phyloP scores from a whole-genome alignment of 2,329 filamentous ascomycete species.

The Penicillium frequentans region DNA sequence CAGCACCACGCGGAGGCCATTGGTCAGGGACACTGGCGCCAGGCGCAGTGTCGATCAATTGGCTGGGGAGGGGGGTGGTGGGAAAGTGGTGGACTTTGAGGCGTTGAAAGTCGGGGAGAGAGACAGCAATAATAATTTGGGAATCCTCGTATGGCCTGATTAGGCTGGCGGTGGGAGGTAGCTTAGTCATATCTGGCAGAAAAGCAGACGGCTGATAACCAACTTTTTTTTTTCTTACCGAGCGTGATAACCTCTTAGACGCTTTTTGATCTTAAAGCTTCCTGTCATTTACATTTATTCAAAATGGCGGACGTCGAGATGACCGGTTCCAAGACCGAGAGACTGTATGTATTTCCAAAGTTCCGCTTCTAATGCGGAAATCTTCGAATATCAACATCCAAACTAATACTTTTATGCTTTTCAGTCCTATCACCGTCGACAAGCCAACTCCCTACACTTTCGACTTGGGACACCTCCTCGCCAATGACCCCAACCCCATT shows the following conservation, averaged over 20 bases:
- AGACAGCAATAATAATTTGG: conserved; percentile 25
- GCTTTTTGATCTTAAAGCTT: conserved; percentile 5
- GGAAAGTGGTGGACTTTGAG: conserved; percentile 2
- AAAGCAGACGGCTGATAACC: conserved; percentile 30
- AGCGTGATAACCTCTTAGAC: conserved; percentile 6
- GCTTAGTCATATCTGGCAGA: conserved; percentile 21
- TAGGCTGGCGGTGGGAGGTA: conserved; percentile 21
- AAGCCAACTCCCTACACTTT: conserved; percentile 91
- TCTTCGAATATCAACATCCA: conserved; percentile 8
- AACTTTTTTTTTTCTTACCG: conserved; percentile 34
- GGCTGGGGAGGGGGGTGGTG: conserved; percentile 10
- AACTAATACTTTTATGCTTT: conserved; percentile 15
- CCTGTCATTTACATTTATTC: background rate
- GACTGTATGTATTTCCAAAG: conserved; percentile 34
- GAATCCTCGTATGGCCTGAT: conserved; percentile 21
- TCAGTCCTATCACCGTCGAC: conserved; percentile 62
- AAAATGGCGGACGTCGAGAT: conserved; percentile 32
- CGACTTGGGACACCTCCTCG: conserved; percentile 83
- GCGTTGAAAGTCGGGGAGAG: conserved; percentile 10
- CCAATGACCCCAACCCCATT: conserved; percentile 83
- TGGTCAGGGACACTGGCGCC: conserved; percentile 34
- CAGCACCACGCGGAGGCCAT: conserved; percentile 62
- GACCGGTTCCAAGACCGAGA: conserved; percentile 34
- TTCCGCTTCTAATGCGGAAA: background rate
- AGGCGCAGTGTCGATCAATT: conserved; percentile 30